These are phyloP conservation scores for Solanum clarkiae DNA, from an alignment of 257 asterid species.

Conservation along the genomic window DNA sequence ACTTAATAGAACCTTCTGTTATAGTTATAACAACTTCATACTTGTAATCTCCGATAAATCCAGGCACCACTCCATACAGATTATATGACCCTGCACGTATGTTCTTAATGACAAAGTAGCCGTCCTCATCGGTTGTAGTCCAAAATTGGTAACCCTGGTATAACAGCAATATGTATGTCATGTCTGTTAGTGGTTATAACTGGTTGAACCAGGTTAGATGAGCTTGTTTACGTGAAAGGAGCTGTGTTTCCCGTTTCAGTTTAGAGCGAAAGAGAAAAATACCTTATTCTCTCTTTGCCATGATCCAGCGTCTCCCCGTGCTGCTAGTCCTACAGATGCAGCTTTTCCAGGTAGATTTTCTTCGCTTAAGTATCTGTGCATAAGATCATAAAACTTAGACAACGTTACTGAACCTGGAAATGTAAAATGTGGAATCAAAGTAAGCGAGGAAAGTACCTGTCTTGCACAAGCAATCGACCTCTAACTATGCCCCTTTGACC, in stretches of 20 bases:
- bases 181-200: neutral
- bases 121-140: neutral
- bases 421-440: neutral
- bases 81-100: neutral
- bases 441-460: constrained; percentile 9
- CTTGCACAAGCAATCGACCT: constrained; percentile 15
- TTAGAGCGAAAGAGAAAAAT: neutral
- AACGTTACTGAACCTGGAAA: neutral
- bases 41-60: constrained; percentile 4
- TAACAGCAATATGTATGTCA: neutral
- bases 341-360: constrained; percentile 13
- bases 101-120: neutral
- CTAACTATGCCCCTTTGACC: constrained; percentile 18
- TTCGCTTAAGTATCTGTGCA: constrained; percentile 1
- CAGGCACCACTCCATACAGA: neutral
- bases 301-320: constrained; percentile 15
- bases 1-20: constrained; percentile 1
- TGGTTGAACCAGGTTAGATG: neutral
- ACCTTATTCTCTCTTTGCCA: constrained; percentile 32
- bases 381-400: neutral
- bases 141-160: constrained; percentile 9
- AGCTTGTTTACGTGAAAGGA: neutral
- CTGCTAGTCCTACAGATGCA: constrained; percentile 21
- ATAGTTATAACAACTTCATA: constrained; percentile 1
- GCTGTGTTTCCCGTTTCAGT: neutral